phyloP scores from a whole-genome alignment of 108 stramenopile species.

The Skeletonema tropicum region DNA sequence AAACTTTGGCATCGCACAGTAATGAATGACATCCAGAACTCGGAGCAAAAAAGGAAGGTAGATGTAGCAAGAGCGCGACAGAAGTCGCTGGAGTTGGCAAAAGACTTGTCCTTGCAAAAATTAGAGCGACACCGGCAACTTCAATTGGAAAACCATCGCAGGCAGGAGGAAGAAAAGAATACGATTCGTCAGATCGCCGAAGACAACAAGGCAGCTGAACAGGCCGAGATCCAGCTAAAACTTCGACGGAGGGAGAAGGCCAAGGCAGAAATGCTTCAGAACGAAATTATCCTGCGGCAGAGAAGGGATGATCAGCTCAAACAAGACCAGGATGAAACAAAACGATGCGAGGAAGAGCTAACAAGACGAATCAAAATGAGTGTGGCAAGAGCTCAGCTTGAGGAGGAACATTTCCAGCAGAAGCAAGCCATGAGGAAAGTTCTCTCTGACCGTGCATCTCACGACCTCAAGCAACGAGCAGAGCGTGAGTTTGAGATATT shows the following conservation, averaged over 20 bases:
- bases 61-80: constrained; percentile 27
- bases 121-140: constrained; percentile 28
- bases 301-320: constrained; percentile 35
- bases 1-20: constrained; percentile 36
- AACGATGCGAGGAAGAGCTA: constrained; percentile 52
- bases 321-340: constrained; percentile 44
- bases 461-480: constrained; percentile 54
- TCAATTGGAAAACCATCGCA: constrained; percentile 18
- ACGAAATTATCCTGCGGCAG: constrained; percentile 27
- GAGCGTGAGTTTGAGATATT: constrained; percentile 61
- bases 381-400: constrained; percentile 54
- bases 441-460: constrained; percentile 64
- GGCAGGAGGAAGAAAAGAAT: constrained; percentile 38
- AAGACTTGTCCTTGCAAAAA: constrained; percentile 42
- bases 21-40: constrained; percentile 38
- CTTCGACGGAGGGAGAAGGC: constrained; percentile 23
- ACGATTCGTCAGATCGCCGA: constrained; percentile 44
- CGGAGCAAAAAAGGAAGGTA: constrained; percentile 24
- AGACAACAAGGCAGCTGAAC: constrained; percentile 42
- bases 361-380: constrained; percentile 54
- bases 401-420: constrained; percentile 64
- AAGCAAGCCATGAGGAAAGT: constrained; percentile 50
- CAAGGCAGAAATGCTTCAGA: constrained; percentile 46
- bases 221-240: constrained; percentile 35
- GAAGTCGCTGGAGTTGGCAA: constrained; percentile 23